Evolutionary conservation across 306 rosid genomes (phyloP).

Genomic region (Citrullus amarus): DNA sequence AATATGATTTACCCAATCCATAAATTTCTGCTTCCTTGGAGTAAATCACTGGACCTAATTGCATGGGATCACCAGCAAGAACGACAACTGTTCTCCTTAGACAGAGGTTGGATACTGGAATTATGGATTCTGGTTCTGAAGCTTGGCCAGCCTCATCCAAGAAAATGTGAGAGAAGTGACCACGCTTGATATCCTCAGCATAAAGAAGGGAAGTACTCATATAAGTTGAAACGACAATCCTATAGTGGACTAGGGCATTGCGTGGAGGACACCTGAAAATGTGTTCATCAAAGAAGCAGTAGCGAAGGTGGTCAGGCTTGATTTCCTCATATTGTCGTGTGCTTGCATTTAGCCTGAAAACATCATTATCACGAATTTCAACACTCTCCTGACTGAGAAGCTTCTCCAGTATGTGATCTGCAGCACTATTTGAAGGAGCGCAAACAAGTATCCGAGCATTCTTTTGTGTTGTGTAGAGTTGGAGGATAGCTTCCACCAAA

Average conservation of each 20-base stretch:
- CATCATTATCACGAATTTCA: conserved; percentile 28
- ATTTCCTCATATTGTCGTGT: conserved; percentile 55
- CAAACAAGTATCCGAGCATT: conserved; percentile 59
- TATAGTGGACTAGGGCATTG: conserved; percentile 33
- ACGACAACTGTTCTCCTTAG: conserved; percentile 55
- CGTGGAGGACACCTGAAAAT: conserved; percentile 62
- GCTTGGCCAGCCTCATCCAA: conserved; percentile 99
- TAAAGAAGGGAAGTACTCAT: conserved; percentile 56
- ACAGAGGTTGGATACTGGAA: conserved; percentile 62
- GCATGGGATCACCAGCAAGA: conserved; percentile 95
- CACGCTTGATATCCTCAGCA: conserved; percentile 52
- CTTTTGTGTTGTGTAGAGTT: conserved; percentile 36
- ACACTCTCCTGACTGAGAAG: conserved; percentile 34
- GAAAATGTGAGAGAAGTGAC: conserved; percentile 86
- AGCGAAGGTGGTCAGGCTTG: conserved; percentile 45
- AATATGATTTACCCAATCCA: conserved; percentile 61
- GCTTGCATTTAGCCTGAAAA: conserved; percentile 77
- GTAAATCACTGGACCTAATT: conserved; percentile 84
- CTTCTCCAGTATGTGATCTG: conserved; percentile 68
- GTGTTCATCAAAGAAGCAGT: conserved; percentile 51
- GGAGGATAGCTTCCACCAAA: conserved; percentile 68
- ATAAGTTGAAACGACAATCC: conserved; percentile 72
- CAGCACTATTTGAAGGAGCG: conserved; percentile 87
- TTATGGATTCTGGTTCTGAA: conserved; percentile 86
- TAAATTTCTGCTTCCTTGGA: conserved; percentile 47